Conservation (phyloP, 805 yeast genomes). For the Pichia cabralensis region DNA sequence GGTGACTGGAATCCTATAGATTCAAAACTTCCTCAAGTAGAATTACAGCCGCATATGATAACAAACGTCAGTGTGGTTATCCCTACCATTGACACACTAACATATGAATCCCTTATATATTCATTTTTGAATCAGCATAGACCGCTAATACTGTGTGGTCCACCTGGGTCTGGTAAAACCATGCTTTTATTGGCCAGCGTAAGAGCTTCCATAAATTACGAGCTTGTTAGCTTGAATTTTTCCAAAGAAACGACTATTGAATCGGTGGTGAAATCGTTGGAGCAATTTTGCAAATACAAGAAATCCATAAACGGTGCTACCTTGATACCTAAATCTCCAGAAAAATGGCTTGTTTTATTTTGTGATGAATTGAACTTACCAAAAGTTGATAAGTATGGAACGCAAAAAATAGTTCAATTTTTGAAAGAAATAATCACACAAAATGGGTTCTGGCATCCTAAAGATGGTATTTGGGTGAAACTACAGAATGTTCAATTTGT, state of each 20-base stretch:
- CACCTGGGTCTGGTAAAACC: constrained; percentile 96
- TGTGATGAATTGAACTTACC: constrained; percentile 92
- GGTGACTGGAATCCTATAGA: constrained; percentile 38
- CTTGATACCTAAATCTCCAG: constrained; percentile 49
- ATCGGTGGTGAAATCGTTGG: constrained; percentile 51
- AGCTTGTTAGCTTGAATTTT: constrained; percentile 63
- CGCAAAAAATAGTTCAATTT: constrained; percentile 62
- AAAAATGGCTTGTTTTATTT: constrained; percentile 70
- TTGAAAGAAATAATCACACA: constrained; percentile 67
- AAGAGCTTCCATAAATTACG: constrained; percentile 44
- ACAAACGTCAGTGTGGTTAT: constrained; percentile 54
- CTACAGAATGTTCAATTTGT: constrained; percentile 64
- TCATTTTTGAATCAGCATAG: constrained; percentile 44
- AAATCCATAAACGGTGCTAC: constrained; percentile 40
- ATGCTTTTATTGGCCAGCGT: constrained; percentile 75
- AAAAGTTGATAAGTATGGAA: constrained; percentile 55
- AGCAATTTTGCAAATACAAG: constrained; percentile 60
- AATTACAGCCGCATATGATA: constrained; percentile 51
- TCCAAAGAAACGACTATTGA: constrained; percentile 69
- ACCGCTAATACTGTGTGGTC: constrained; percentile 78
- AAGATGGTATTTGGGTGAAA: constrained; percentile 54
- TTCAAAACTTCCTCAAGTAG: constrained; percentile 29
- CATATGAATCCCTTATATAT: constrained; percentile 53
- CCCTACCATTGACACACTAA: constrained; percentile 69
- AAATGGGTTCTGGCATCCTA: constrained; percentile 66